Evolutionary conservation across 305 asterid genomes (phyloP), one percentile per base, ranked within the genome.

Genomic region (Solanum aculeatissimum): DNA sequence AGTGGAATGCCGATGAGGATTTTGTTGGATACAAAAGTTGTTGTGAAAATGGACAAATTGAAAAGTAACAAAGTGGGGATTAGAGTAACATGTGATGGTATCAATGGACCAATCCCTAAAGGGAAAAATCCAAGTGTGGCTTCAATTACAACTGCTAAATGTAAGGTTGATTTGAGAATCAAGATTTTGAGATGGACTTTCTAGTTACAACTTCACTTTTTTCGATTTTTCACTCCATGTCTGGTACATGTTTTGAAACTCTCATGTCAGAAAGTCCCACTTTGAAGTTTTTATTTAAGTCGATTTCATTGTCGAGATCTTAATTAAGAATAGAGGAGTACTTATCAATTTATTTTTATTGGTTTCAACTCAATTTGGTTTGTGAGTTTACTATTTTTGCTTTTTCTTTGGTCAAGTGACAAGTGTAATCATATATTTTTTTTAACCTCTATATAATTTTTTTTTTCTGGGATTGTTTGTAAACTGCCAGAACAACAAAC

Each of bases 141-240:
- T 43, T 58, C 93, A 63, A 86, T 88, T 15, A 16, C 88, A n/a
- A 79, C 83, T 2, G 93, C 95, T 6, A 89, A 92, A 85, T 96
- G 99, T 87, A 89, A 91, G 94, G 97, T 92, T 83, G 97, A 93
- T 92, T 94, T 93, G 81, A 90, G 91, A 88, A 85, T 96, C 93
- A 96, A 93, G 96, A 92, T 96, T 93, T 93, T 91, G 92, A 95
- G 92, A 91, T 91, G 94, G 91, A 93, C 92, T 11, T 92, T 95
- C 74, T 94, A 87, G 88, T 86, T 85, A 32, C 45, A 1, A 16
- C 60, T 83, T 15, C 42, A 18, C 12, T 2, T 68, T 69, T 38
- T 35, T 19, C 2, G 47, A 0, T 38, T 9, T 69, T 69, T 68
- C 27, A 4, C 21, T 5, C 27, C 3, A 0, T 9, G 49, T 68